phyloP scores from a whole-genome alignment of 2,329 filamentous ascomycete genomes.

The Ophiognomonia clavigignenti-juglandacearum region DNA sequence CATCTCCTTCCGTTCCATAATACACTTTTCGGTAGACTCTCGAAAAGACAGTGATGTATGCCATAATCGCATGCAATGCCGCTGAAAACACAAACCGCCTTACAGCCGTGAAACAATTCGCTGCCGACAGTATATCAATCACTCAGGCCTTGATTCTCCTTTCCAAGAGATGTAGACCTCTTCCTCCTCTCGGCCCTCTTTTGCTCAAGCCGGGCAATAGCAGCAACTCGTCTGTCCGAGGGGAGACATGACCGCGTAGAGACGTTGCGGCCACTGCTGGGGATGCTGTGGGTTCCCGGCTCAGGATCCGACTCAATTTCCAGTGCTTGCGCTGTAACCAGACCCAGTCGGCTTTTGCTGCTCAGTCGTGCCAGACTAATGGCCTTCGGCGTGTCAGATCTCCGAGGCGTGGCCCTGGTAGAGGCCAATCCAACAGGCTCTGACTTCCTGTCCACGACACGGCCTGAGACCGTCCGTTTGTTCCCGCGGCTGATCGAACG shows the following conservation, averaged over 20 bases:
- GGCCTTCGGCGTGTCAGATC: not conserved
- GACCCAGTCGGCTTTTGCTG: constrained; percentile 18
- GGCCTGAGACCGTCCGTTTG: constrained; percentile 9
- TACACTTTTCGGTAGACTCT: constrained; percentile 14
- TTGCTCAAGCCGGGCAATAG: constrained; percentile 49
- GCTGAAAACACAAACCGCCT: too few relatives aligned
- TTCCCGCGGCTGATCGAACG: constrained; percentile 6
- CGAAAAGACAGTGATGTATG: not conserved
- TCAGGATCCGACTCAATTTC: constrained; percentile 35
- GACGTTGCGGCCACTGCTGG: constrained; percentile 28
- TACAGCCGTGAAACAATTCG: not conserved
- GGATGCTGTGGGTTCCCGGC: constrained; percentile 25
- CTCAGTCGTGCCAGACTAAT: not conserved
- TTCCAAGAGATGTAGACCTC: constrained; percentile 31
- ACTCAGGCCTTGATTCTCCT: constrained; percentile 48
- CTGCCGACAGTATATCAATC: too few relatives aligned
- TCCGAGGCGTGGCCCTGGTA: not conserved
- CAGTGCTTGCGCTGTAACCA: constrained; percentile 23
- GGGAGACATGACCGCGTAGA: constrained; percentile 40
- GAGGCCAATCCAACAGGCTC: not conserved
- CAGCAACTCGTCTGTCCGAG: constrained; percentile 48
- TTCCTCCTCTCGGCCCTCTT: constrained; percentile 47
- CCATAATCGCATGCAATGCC: constrained; percentile 10
- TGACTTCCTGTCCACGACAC: not conserved
- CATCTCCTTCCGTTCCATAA: constrained; percentile 1